Conservation (phyloP, 345 rosid species). For the Euphorbia pulcherrima region DNA sequence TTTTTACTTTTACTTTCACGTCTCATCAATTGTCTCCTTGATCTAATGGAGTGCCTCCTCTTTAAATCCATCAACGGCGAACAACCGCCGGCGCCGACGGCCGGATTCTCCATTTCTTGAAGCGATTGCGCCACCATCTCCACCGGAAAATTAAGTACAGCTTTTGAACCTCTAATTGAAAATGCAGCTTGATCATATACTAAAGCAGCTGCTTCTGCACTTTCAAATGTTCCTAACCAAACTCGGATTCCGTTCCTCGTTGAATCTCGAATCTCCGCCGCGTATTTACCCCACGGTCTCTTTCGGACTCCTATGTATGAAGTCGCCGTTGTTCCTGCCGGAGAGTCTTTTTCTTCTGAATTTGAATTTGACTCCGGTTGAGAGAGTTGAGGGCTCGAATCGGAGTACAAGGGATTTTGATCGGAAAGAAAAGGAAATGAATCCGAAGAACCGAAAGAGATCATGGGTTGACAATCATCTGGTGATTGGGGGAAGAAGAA, state of each 20-base stretch:
- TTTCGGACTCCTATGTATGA: conserved; percentile 65
- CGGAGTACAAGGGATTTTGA: too few relatives aligned
- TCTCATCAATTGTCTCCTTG: conserved; percentile 45
- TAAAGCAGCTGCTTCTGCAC: conserved; percentile 70
- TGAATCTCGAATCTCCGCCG: conserved; percentile 76
- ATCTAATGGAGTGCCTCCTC: conserved; percentile 70
- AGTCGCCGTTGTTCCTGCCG: too few relatives aligned
- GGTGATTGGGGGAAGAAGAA: too few relatives aligned
- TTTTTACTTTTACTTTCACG: too few relatives aligned
- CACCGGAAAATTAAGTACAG: conserved; percentile 60
- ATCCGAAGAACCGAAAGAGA: too few relatives aligned
- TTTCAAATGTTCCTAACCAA: conserved; percentile 73
- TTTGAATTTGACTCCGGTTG: too few relatives aligned
- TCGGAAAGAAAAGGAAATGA: too few relatives aligned
- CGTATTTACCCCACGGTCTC: conserved; percentile 81
- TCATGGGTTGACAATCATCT: too few relatives aligned
- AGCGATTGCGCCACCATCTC: conserved; percentile 68
- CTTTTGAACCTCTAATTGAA: conserved; percentile 56
- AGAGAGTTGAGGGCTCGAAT: too few relatives aligned
- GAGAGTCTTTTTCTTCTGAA: too few relatives aligned
- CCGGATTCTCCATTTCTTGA: conserved; percentile 53
- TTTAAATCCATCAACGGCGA: conserved; percentile 89
- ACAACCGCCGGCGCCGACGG: too few relatives aligned
- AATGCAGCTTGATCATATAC: conserved; percentile 77
- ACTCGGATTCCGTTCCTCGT: conserved; percentile 57